Evolutionary conservation across 345 rosid genomes (phyloP), one percentile per base, ranked within the genome.

Genomic region (Alliaria petiolata): DNA sequence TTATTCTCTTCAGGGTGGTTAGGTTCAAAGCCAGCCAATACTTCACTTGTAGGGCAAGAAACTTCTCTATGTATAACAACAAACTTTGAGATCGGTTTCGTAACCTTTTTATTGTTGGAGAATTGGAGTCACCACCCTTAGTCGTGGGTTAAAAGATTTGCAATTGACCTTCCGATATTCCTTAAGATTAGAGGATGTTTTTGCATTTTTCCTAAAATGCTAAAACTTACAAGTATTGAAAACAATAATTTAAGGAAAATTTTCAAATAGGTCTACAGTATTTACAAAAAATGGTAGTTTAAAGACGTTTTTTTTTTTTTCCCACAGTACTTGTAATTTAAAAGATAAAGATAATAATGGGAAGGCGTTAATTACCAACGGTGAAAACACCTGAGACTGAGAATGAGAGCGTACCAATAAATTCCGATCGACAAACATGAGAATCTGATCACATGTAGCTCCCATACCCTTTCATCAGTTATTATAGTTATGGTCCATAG

Each of bases 401-500:
- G 68, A 6, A 6, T 6, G 50, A 66, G 53, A 42, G 14, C 43
- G 51, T 45, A 59, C 15, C 7, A 55, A 34, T 7, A 40, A 60
- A 39, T 17, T 39, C 13, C 20, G n/a, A n/a, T n/a, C n/a, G 14
- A 28, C 20, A 59, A 26, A 38, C 74, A 69, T n/a, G 30, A 30
- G 63, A 55, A 72, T 65, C 82, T 81, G 83, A 68, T 78, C 80
- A 79, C 91, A 84, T 82, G 84, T 70, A 69, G 33, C 42, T 73
- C 8, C 77, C 77, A 70, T 31, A 46, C 66, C 28, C 28, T 79
- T 75, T 78, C n/a, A n/a, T n/a, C 87, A 83, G 91, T 84, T 86
- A 83, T 78, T 84, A 76, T 84, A 45, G 86, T 84, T 81, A 76
- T 51, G n/a, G n/a, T n/a, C n/a, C n/a, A n/a, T n/a, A n/a, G n/a